Evolutionary conservation across 495 filamentous ascomycete species (phyloP).

Genomic region (Penicillium turbatum): DNA sequence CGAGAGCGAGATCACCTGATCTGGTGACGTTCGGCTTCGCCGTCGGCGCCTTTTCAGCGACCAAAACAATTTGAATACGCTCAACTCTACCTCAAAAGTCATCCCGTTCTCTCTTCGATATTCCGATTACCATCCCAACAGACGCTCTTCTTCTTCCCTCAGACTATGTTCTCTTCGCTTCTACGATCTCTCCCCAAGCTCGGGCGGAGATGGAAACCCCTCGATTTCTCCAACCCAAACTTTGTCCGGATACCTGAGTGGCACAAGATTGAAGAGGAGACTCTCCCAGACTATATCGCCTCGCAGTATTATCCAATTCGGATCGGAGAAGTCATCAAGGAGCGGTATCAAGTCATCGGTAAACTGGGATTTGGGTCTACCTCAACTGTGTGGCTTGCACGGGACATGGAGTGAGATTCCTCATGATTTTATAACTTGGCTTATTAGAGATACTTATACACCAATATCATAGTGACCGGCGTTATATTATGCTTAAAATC

Average conservation of each 20-base stretch:
- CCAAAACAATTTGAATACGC: no score
- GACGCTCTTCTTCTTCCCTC: neutral
- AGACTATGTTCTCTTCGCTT: conserved; percentile 13
- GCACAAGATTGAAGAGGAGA: conserved; percentile 15
- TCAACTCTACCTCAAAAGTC: no score
- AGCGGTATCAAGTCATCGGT: neutral
- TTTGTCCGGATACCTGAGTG: conserved; percentile 12
- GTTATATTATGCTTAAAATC: conserved; percentile 34
- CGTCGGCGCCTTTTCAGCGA: no score
- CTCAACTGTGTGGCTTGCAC: neutral
- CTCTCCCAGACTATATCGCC: neutral
- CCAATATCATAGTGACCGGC: conserved; percentile 14
- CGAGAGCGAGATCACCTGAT: no score
- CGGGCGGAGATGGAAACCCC: conserved; percentile 14
- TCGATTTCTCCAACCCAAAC: conserved; percentile 15
- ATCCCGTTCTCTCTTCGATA: no score
- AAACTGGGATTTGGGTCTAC: neutral
- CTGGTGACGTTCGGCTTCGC: no score
- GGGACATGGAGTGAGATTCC: neutral
- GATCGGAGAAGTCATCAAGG: neutral
- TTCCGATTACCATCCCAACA: neutral
- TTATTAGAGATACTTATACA: neutral
- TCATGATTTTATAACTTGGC: neutral
- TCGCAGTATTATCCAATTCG: neutral
- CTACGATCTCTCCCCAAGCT: conserved; percentile 6